A percentile compares a stretch with the other conserved stretches of the same genome.
phyloP scores from a whole-genome alignment of 2,329 filamentous ascomycete species.

The Paecilomyces niveus region DNA sequence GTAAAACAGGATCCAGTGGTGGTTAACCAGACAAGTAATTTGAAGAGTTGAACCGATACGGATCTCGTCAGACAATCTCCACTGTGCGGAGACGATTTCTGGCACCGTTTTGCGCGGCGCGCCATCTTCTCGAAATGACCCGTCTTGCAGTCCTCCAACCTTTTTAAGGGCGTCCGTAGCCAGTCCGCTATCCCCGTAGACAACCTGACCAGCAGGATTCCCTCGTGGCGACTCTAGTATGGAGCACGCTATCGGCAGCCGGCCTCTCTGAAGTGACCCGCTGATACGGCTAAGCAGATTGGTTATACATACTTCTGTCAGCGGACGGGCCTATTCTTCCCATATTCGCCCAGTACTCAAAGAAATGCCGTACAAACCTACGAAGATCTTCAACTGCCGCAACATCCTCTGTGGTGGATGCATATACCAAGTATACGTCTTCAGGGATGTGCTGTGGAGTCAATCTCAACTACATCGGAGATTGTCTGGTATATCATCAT shows the following conservation, averaged over 20 bases:
- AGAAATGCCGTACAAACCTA: not conserved
- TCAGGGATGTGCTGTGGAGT: not conserved
- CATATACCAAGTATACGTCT: not conserved
- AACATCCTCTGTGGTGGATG: not conserved
- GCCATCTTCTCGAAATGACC: not conserved
- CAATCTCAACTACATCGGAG: not conserved
- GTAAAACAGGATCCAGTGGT: not conserved
- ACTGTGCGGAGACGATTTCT: not conserved
- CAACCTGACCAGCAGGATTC: not conserved
- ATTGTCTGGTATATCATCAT: not conserved
- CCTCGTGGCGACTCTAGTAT: not conserved
- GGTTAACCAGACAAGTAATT: not conserved
- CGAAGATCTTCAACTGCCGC: not conserved
- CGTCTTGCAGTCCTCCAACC: not conserved
- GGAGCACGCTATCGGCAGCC: not conserved
- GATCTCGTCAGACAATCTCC: not conserved
- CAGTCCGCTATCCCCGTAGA: not conserved
- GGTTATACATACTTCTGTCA: not conserved
- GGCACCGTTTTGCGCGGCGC: not conserved
- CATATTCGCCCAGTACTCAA: not conserved
- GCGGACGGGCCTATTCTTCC: not conserved
- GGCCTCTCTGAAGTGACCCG: not conserved
- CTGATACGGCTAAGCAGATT: not conserved
- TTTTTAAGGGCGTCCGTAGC: not conserved
- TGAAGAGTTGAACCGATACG: not conserved